Conservation (phyloP, 2,329 filamentous ascomycete species). For the Geosmithia morbida region DNA sequence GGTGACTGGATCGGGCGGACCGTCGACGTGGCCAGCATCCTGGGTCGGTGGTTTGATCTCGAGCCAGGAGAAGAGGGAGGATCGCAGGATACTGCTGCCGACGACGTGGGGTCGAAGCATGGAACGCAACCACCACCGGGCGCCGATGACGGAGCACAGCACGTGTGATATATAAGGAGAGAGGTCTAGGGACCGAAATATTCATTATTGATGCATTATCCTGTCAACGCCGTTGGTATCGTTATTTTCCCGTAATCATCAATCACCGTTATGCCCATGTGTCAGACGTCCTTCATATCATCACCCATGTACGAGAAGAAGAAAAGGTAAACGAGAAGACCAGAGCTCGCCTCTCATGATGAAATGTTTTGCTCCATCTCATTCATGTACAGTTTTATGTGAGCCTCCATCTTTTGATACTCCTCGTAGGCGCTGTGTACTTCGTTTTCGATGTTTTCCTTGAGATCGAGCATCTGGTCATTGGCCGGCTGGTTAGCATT, state of each 20-base stretch:
- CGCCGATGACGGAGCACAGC: too few relatives aligned
- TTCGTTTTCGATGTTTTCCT: constrained; percentile 93
- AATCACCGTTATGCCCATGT: constrained; percentile 3
- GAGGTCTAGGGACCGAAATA: too few relatives aligned
- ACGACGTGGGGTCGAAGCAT: too few relatives aligned
- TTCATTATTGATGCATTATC: too few relatives aligned
- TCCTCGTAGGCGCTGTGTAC: constrained; percentile 82
- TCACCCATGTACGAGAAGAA: background rate
- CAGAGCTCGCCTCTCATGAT: constrained; percentile 9
- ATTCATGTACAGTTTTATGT: constrained; percentile 94
- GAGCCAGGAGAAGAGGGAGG: background rate
- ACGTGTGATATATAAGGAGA: too few relatives aligned
- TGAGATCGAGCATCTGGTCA: constrained; percentile 82
- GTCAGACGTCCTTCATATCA: background rate
- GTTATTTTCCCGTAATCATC: constrained; percentile 6
- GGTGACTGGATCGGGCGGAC: constrained; percentile 42
- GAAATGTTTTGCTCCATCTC: constrained; percentile 88
- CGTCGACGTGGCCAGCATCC: constrained; percentile 39
- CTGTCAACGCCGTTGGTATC: constrained; percentile 27
- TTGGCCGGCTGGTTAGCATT: constrained; percentile 1
- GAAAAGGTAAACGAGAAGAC: background rate
- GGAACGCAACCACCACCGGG: too few relatives aligned
- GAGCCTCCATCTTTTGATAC: constrained; percentile 93
- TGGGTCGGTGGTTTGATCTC: constrained; percentile 50
- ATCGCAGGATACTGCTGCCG: too few relatives aligned